phyloP scores from a whole-genome alignment of 345 rosid species.

The Raphanus sativus region DNA sequence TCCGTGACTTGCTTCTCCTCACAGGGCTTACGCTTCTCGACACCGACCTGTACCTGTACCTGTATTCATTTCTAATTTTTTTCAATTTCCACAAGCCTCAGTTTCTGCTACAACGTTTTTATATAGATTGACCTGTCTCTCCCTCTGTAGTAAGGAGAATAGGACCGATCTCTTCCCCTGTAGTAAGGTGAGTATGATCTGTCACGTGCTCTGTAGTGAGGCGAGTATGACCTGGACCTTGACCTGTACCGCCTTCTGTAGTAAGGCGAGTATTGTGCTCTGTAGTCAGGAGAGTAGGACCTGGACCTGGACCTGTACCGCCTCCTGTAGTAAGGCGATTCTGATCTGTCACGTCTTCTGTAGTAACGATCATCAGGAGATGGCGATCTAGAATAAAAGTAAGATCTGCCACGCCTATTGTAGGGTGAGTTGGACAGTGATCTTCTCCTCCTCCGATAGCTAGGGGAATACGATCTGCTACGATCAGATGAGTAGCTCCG shows the following conservation, averaged over 20 bases:
- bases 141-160: constrained; percentile 35
- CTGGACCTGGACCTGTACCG: constrained; percentile 36
- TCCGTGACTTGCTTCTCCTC: constrained; percentile 35
- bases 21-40: constrained; percentile 46
- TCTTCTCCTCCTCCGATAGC: constrained; percentile 31
- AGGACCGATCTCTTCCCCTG: constrained; percentile 33
- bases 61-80: constrained; percentile 1
- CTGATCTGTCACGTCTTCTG: constrained; percentile 42
- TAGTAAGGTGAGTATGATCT: constrained; percentile 39
- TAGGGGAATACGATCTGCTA: constrained; percentile 64
- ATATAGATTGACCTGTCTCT: constrained; percentile 15
- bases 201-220: constrained; percentile 26
- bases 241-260: constrained; percentile 34
- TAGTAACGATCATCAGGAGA: constrained; percentile 48
- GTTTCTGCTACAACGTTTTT: neutral
- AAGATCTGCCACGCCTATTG: constrained; percentile 38
- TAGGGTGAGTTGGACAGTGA: constrained; percentile 45
- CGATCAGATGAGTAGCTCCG: constrained; percentile 53
- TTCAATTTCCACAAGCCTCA: constrained; percentile 12
- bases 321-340: constrained; percentile 44
- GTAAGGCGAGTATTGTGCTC: constrained; percentile 39
- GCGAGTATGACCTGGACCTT: constrained; percentile 46
- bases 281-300: constrained; percentile 45
- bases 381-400: constrained; percentile 49
- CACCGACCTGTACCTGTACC: constrained; percentile 47